Percentiles rank a stretch among this genome's conserved stretches.
These are phyloP conservation scores for Linderniella brevidens DNA, from an alignment of 257 asterid species.

Conservation along the genomic window DNA sequence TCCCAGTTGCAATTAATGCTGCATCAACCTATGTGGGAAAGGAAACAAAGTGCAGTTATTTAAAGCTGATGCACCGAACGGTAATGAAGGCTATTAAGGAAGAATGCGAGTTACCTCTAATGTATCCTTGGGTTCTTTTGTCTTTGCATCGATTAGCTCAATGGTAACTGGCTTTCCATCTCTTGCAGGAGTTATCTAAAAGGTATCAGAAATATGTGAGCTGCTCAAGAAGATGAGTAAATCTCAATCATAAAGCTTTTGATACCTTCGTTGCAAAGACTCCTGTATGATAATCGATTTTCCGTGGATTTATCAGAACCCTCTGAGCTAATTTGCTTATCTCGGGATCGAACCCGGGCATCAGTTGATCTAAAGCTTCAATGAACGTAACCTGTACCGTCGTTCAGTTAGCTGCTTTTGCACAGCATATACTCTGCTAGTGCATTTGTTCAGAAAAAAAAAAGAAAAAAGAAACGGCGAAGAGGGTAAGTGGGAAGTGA, in stretches of 20 bases:
- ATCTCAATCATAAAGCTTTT: conserved; percentile 2
- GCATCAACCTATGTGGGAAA: conserved; percentile 50
- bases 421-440: too few species aligned
- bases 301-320: conserved; percentile 62
- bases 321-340: conserved; percentile 71
- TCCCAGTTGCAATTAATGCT: conserved; percentile 88
- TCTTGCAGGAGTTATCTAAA: conserved; percentile 75
- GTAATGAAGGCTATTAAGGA: too few species aligned
- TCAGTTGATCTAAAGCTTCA: conserved; percentile 45
- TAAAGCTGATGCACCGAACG: background rate
- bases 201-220: background rate
- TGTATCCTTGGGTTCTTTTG: conserved; percentile 63
- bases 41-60: conserved; percentile 3
- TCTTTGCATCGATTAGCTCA: conserved; percentile 91
- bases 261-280: conserved; percentile 72
- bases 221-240: background rate
- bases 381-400: conserved; percentile 21
- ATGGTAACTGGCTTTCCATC: conserved; percentile 80
- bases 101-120: conserved; percentile 31
- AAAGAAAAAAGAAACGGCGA: background rate
- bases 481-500: conserved; percentile 3
- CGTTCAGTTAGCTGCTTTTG: background rate
- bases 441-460: background rate
- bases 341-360: conserved; percentile 89
- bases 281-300: conserved; percentile 60